These are phyloP conservation scores for Dactylellina parvicollis DNA, from an alignment of 2,329 filamentous ascomycete species.

Conservation along the genomic window DNA sequence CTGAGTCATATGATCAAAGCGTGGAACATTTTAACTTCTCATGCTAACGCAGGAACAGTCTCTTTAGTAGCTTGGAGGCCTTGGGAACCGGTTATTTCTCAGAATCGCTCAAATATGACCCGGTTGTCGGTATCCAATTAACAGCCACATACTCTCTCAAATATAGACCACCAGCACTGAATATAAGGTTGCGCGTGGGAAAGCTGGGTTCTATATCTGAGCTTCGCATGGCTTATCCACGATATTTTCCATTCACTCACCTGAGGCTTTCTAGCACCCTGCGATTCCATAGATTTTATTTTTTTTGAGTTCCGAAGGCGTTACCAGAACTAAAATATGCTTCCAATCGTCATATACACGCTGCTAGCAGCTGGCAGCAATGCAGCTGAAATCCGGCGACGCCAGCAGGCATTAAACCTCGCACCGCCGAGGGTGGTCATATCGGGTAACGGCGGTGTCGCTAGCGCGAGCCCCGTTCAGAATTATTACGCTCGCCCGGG, in stretches of 20 bases:
- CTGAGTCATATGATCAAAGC: neutral
- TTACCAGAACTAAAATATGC: constrained; percentile 26
- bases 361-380: constrained; percentile 27
- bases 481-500: constrained; percentile 3
- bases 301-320: too few species aligned
- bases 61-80: constrained; percentile 4
- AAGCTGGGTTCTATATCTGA: neutral
- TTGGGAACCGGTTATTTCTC: neutral
- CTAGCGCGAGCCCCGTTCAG: neutral
- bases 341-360: constrained; percentile 1
- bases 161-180: neutral
- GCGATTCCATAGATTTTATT: too few species aligned
- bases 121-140: neutral
- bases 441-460: neutral
- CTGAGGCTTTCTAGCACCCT: neutral
- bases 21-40: neutral
- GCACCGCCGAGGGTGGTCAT: constrained; percentile 5
- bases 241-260: constrained; percentile 1
- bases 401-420: constrained; percentile 12
- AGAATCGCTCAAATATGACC: constrained; percentile 18
- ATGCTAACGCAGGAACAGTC: constrained; percentile 19
- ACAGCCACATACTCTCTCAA: constrained; percentile 18
- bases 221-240: constrained; percentile 15
- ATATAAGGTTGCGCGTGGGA: neutral
- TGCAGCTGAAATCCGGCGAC: constrained; percentile 29